Conservation (phyloP, 768 basidiomycete genomes). For the Boletus vinaceobasis region DNA sequence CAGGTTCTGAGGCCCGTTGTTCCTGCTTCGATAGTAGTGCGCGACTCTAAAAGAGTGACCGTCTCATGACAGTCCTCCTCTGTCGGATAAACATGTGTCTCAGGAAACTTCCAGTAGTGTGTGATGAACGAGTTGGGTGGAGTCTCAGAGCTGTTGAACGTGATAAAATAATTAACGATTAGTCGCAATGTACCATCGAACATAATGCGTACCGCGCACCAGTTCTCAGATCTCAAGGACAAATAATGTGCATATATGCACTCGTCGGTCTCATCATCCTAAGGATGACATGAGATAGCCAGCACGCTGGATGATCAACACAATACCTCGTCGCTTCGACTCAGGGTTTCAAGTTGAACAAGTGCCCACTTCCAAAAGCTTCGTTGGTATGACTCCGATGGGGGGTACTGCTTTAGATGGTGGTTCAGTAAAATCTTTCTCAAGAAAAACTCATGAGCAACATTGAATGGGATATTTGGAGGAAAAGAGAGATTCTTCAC, state of each 20-base stretch:
- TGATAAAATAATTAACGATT: not conserved
- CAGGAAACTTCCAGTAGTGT: conserved; percentile 51
- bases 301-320: not conserved
- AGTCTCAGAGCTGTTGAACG: conserved; percentile 21
- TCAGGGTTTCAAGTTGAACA: conserved; percentile 45
- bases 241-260: conserved; percentile 64
- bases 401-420: conserved; percentile 58
- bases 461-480: conserved; percentile 29
- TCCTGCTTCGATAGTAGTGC: conserved; percentile 67
- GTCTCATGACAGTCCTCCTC: conserved; percentile 32
- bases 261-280: conserved; percentile 63
- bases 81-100: not conserved
- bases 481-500: conserved; percentile 44
- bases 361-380: conserved; percentile 76
- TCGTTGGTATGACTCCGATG: conserved; percentile 59
- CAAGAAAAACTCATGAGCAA: conserved; percentile 57
- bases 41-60: conserved; percentile 68
- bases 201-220: conserved; percentile 24
- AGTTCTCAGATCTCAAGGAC: conserved; percentile 40
- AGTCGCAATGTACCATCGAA: not conserved
- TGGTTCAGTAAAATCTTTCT: conserved; percentile 45
- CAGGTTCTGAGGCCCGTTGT: conserved; percentile 82
- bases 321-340: conserved; percentile 45
- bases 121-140: conserved; percentile 56
- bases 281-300: conserved; percentile 10